Percentiles rank a stretch among this genome's conserved stretches.
Conservation (phyloP, 805 yeast species). For the Danielia oregonensis region DNA sequence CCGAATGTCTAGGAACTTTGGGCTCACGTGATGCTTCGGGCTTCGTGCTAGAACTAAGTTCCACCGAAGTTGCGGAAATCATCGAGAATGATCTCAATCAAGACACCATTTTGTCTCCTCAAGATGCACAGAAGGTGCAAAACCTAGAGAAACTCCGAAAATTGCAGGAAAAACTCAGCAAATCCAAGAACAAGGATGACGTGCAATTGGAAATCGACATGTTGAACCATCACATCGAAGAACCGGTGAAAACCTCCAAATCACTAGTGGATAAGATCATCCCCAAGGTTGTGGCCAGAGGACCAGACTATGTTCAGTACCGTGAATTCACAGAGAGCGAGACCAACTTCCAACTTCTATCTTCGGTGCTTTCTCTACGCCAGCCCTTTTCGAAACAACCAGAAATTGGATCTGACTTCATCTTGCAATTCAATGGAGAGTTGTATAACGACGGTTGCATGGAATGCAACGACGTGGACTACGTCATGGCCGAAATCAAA, state of each 20-base stretch:
- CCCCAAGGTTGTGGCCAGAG: constrained; percentile 47
- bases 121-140: constrained; percentile 26
- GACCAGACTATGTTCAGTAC: constrained; percentile 51
- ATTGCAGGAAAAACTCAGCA: constrained; percentile 22
- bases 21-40: background rate
- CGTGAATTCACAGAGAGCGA: constrained; percentile 8
- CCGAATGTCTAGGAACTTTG: background rate
- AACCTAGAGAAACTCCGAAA: constrained; percentile 23
- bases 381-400: constrained; percentile 82
- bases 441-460: constrained; percentile 61
- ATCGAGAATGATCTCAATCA: constrained; percentile 6
- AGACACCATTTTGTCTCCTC: constrained; percentile 4
- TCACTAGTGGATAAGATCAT: background rate
- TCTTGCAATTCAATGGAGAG: constrained; percentile 87
- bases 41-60: constrained; percentile 1
- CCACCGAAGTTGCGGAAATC: constrained; percentile 5
- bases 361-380: constrained; percentile 79
- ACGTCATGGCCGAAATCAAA: constrained; percentile 38
- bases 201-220: constrained; percentile 6
- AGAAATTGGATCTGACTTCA: constrained; percentile 25
- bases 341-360: constrained; percentile 36
- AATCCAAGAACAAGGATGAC: constrained; percentile 18
- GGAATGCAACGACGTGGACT: constrained; percentile 60
- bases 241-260: background rate
- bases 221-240: background rate